Conservation (phyloP, 2,329 filamentous ascomycete genomes). For the Penicillium rolfsii region DNA sequence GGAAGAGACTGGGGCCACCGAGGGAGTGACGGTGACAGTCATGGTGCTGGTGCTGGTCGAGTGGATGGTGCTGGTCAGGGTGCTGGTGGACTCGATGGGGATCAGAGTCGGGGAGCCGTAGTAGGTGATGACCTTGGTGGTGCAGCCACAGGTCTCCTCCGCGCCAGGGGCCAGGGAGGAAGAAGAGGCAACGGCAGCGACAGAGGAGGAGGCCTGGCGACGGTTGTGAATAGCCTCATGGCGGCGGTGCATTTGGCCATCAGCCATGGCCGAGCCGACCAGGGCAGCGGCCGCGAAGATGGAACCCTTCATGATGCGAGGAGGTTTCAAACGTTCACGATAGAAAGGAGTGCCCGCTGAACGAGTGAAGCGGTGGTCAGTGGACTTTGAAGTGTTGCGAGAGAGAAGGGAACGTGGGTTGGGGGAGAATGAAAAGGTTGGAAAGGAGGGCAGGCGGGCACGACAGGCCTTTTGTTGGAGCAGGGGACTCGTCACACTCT, state of each 20-base stretch:
- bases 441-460: slow-evolving; percentile 26
- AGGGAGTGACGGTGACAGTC: slow-evolving; percentile 40
- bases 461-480: slow-evolving; percentile 32
- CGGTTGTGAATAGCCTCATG: slow-evolving; percentile 64
- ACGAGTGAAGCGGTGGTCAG: slow-evolving; percentile 57
- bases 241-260: slow-evolving; percentile 60
- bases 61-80: slow-evolving; percentile 39
- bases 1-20: slow-evolving; percentile 24
- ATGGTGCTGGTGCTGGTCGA: slow-evolving; percentile 46
- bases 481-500: slow-evolving; percentile 15
- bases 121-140: slow-evolving; percentile 72
- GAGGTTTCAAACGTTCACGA: slow-evolving; percentile 22
- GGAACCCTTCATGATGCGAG: slow-evolving; percentile 72
- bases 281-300: slow-evolving; percentile 61
- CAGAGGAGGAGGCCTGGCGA: slow-evolving; percentile 35
- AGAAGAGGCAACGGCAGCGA: slow-evolving; percentile 10
- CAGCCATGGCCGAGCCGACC: slow-evolving; percentile 57
- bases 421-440: neutral
- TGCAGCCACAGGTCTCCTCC: slow-evolving; percentile 67
- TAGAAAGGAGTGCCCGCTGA: slow-evolving; percentile 76
- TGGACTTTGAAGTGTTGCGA: slow-evolving; percentile 7
- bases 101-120: slow-evolving; percentile 65
- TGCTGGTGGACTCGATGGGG: slow-evolving; percentile 32
- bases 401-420: slow-evolving; percentile 24
- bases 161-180: slow-evolving; percentile 25